Base-by-base conservation (phyloP, 1,284 basidiomycete genomes). In the Somion occarium region DNA sequence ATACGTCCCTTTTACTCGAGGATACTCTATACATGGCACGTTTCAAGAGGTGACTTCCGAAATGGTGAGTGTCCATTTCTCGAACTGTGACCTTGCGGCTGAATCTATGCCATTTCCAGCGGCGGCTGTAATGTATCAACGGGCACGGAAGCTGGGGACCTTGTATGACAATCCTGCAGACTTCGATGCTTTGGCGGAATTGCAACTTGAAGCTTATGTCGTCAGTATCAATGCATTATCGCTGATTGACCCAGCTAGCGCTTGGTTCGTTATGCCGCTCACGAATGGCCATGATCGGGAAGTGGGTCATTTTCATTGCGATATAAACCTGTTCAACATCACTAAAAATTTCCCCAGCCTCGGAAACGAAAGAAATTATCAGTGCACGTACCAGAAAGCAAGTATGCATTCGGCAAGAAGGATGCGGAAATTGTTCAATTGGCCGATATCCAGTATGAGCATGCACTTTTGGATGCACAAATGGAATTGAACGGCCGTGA, bases 1-100 rank as follows among this genome's bases (percentile, higher is more conserved):
- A 73, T 85, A 39, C 79, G 76, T 41, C 95, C 95, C 0, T 88
- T 88, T 64, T 99, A 98, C 74, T 91, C 93, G 46, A 81, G 85
- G 59, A 91, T 99, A 52, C 72, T 99, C n/a, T 98, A 98, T 72
- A 88, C 93, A 45, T 99, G 94, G 91, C 88, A 93, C 67, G 82
- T 88, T 56, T 78, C 80, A 48, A 76, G 90, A 66, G 90, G 90
- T 27, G 92, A 97, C 65, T 93, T 93, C 70, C 81, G 91, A 48
- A 91, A 83, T 63, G 93, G 93, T 93, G 62, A 67, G 80, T 71
- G 48, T 56, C 50, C n/a, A 52, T 46, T 47, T 45, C 48, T 45
- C 30, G 45, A 30, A 30, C 5, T 49, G 3, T 42, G 34, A 20
- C 12, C 15, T 23, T 42, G 18, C 3, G 20, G 2, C 38, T 64